phyloP scores from a whole-genome alignment of 441 rosid genomes.

The Raphanus hybrid region DNA sequence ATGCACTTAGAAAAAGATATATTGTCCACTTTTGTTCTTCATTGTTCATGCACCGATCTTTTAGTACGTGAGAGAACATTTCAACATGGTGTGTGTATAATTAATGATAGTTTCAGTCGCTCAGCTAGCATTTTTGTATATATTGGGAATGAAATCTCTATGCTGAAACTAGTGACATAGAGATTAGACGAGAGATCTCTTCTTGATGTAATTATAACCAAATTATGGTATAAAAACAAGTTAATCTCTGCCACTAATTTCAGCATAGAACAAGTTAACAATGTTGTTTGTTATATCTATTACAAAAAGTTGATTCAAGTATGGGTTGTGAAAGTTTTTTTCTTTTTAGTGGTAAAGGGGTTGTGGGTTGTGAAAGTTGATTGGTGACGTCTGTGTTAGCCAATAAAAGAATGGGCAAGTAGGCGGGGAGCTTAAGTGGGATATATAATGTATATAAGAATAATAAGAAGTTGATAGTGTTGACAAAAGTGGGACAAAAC shows the following conservation, averaged over 20 bases:
- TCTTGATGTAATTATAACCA: neutral
- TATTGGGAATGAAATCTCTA: neutral
- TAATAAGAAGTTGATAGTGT: conserved; percentile 26
- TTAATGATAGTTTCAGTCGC: neutral
- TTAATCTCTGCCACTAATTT: neutral
- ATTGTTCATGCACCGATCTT: conserved; percentile 40
- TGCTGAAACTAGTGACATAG: neutral
- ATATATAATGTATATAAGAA: neutral
- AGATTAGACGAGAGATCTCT: neutral
- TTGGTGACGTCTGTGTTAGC: conserved; percentile 20
- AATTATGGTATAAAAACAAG: neutral
- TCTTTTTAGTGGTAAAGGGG: neutral
- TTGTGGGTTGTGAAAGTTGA: conserved; percentile 23
- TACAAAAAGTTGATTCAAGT: conserved; percentile 17
- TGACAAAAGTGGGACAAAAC: conserved; percentile 35
- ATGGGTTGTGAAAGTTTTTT: conserved; percentile 19
- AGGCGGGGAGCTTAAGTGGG: neutral
- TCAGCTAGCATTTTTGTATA: neutral
- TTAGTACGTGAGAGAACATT: conserved; percentile 8
- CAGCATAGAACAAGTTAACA: neutral
- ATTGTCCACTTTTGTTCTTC: conserved; percentile 24
- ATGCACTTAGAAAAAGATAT: conserved; percentile 39
- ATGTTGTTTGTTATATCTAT: neutral
- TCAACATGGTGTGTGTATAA: neutral
- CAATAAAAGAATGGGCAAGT: conserved; percentile 1